Conservation (phyloP, 768 basidiomycete species). For the Lactarius sanguifluus region DNA sequence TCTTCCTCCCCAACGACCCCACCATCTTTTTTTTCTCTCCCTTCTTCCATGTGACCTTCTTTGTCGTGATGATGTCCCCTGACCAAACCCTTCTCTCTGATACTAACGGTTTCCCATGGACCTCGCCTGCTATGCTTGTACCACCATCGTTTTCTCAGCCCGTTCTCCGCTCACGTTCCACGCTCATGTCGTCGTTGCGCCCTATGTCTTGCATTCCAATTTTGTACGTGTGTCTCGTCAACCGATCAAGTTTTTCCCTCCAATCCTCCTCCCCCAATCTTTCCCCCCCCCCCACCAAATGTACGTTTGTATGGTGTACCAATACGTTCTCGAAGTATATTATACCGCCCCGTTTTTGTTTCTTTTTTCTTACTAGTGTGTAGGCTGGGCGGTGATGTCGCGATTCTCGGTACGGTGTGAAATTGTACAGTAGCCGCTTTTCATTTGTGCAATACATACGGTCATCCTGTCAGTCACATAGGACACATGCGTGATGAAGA, state of each 20-base stretch:
- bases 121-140: slow-evolving; percentile 24
- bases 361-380: neutral
- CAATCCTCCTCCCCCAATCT: neutral
- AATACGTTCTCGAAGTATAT: slow-evolving; percentile 24
- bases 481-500: slow-evolving; percentile 10
- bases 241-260: slow-evolving; percentile 4
- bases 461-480: slow-evolving; percentile 1
- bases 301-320: slow-evolving; percentile 18
- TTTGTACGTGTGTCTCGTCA: slow-evolving; percentile 26
- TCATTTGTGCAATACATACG: slow-evolving; percentile 22
- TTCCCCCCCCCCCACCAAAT: slow-evolving; percentile 6
- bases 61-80: slow-evolving; percentile 11
- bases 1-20: neutral
- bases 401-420: slow-evolving; percentile 13
- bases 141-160: slow-evolving; percentile 12
- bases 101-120: slow-evolving; percentile 13
- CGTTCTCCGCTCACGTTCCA: slow-evolving; percentile 18
- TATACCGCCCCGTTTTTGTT: slow-evolving; percentile 14
- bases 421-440: slow-evolving; percentile 23
- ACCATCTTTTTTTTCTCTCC: neutral
- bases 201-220: slow-evolving; percentile 22
- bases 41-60: neutral
- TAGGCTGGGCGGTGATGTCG: slow-evolving; percentile 19
- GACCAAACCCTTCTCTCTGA: neutral
- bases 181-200: slow-evolving; percentile 15